phyloP scores from a whole-genome alignment of 306 rosid genomes.

The Cucurbita moschata region DNA sequence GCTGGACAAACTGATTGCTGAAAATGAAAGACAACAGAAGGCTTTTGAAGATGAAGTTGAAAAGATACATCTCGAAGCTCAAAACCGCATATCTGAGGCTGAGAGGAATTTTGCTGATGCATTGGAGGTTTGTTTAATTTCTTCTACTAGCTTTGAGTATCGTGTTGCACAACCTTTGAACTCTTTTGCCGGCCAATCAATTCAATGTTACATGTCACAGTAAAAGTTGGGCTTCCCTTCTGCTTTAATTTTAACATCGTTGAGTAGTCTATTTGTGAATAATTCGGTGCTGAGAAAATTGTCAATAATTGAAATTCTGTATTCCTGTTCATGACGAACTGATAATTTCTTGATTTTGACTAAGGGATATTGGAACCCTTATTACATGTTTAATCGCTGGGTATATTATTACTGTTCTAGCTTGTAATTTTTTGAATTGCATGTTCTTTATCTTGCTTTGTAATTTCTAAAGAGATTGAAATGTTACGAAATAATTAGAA shows the following conservation, averaged over 20 bases:
- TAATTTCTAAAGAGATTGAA: background rate
- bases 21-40: conserved; percentile 90
- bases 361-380: background rate
- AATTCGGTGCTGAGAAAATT: background rate
- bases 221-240: background rate
- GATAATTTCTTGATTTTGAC: background rate
- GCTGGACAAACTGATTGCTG: conserved; percentile 75
- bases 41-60: conserved; percentile 70
- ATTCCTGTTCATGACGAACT: background rate
- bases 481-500: background rate
- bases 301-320: background rate
- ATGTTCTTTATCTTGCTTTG: background rate
- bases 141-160: conserved; percentile 5
- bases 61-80: conserved; percentile 57
- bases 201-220: background rate
- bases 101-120: conserved; percentile 87
- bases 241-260: background rate
- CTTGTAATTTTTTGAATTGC: background rate
- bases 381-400: background rate
- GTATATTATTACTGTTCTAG: background rate
- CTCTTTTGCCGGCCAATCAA: background rate
- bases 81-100: conserved; percentile 58
- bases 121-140: conserved; percentile 54
- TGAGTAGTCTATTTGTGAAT: background rate
- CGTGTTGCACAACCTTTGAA: background rate